Evolutionary conservation across 2,329 filamentous ascomycete genomes (phyloP).

Genomic region (Colletotrichum truncatum): DNA sequence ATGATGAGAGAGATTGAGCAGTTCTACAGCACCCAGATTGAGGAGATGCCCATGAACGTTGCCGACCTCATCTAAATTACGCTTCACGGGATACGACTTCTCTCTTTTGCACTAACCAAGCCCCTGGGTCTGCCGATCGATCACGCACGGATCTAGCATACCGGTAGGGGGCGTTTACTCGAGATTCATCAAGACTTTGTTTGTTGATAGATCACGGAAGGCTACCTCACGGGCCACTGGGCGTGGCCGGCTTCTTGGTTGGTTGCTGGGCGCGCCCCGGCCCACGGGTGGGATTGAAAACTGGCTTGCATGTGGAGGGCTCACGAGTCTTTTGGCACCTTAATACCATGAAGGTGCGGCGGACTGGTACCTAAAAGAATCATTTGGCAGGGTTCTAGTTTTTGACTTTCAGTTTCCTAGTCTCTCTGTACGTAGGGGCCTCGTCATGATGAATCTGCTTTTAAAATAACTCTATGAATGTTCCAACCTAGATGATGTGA

Average conservation of each 20-base stretch:
- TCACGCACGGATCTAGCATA: constrained; percentile 30
- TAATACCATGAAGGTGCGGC: constrained; percentile 34
- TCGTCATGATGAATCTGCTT: constrained; percentile 32
- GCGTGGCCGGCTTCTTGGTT: constrained; percentile 23
- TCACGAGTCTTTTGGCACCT: constrained; percentile 33
- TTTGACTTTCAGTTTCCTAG: constrained; percentile 33
- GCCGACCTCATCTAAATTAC: constrained; percentile 75
- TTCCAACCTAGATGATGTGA: background rate
- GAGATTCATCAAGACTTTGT: constrained; percentile 32
- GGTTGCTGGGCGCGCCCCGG: constrained; percentile 25
- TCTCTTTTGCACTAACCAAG: constrained; percentile 28
- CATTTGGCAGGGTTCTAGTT: constrained; percentile 33
- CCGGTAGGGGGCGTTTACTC: constrained; percentile 24
- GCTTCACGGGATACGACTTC: constrained; percentile 23
- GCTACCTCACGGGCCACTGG: constrained; percentile 31
- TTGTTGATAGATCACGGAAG: constrained; percentile 34
- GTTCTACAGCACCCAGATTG: constrained; percentile 99
- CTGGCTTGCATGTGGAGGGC: constrained; percentile 34
- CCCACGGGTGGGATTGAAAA: constrained; percentile 33
- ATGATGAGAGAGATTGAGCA: constrained; percentile 99
- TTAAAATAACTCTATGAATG: background rate
- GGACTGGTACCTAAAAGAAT: constrained; percentile 33
- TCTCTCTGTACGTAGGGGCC: constrained; percentile 34
- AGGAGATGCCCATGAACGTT: constrained; percentile 99
- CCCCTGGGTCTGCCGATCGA: constrained; percentile 25